Evolutionary conservation across 2,329 filamentous ascomycete genomes (phyloP).

Genomic region (Nothophaeocryptopus gaeumannii): DNA sequence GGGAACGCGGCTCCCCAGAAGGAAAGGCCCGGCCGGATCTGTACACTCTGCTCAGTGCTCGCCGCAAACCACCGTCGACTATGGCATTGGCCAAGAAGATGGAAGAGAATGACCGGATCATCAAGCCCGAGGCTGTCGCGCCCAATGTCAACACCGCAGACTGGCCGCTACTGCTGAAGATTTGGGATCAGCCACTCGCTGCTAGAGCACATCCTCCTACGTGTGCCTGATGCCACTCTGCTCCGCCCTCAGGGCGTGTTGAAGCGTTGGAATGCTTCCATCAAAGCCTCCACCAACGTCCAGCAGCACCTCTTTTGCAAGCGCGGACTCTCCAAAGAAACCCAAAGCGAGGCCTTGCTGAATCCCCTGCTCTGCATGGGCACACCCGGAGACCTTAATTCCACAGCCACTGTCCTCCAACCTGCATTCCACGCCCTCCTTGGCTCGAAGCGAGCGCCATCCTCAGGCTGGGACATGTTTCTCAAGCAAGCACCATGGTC

Average conservation of each 20-base stretch:
- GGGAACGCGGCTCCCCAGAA: not conserved
- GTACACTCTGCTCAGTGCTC: not conserved
- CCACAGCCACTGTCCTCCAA: not conserved
- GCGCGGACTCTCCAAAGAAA: not conserved
- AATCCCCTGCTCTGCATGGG: not conserved
- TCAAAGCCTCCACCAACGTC: not conserved
- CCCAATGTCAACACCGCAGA: conserved; percentile 79
- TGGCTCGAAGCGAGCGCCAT: conserved; percentile 4
- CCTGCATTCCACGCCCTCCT: not conserved
- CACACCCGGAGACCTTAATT: not conserved
- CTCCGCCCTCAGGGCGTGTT: no score
- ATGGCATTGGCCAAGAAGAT: conserved; percentile 3
- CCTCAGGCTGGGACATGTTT: conserved; percentile 5
- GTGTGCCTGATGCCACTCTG: not conserved
- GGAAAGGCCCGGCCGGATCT: conserved; percentile 2
- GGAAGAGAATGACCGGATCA: conserved; percentile 45
- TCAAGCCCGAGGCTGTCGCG: conserved; percentile 83
- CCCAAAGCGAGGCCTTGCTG: not conserved
- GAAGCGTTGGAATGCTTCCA: conserved; percentile 3
- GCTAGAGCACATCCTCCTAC: conserved; percentile 13
- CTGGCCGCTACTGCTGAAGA: conserved; percentile 93
- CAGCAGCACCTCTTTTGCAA: conserved; percentile 9
- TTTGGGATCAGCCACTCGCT: conserved; percentile 69
- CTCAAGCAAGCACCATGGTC: conserved; percentile 6
- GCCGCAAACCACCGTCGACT: no score